Conservation (phyloP, 2,329 filamentous ascomycete species). For the Coniochaeta prunicola region DNA sequence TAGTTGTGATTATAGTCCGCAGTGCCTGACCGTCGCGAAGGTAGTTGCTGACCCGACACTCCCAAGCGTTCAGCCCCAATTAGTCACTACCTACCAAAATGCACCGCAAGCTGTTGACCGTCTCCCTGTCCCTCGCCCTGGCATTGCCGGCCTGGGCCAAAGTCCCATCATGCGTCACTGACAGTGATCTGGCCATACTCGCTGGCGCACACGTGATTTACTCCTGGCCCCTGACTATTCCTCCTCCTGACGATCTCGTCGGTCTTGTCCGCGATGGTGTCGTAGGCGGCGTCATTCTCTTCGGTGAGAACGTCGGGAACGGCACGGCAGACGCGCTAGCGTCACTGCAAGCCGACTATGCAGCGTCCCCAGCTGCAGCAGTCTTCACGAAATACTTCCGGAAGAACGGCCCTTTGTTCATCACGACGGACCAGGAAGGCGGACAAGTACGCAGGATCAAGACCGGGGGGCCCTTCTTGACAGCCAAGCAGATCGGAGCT, state of each 20-base stretch:
- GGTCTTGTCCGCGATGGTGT: neutral
- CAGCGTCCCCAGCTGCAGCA: neutral
- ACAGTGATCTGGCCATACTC: neutral
- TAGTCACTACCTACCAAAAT: neutral
- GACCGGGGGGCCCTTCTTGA: neutral
- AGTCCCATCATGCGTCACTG: neutral
- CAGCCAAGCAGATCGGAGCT: neutral
- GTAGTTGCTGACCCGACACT: neutral
- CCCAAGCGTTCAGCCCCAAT: neutral
- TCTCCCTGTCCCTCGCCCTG: neutral
- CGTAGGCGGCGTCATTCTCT: constrained; percentile 2
- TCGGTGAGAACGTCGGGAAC: neutral
- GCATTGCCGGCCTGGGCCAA: neutral
- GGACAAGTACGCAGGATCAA: neutral
- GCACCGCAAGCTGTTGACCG: neutral
- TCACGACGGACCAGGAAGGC: neutral
- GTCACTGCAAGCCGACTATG: neutral
- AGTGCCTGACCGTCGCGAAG: neutral
- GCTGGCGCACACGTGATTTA: neutral
- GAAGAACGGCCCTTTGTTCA: neutral
- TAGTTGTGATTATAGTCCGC: neutral
- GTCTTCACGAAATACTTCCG: neutral
- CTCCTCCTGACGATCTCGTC: neutral
- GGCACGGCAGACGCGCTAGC: neutral
- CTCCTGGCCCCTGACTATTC: neutral